phyloP scores from a whole-genome alignment of 1,284 basidiomycete species.

The Hemileia vastatrix region DNA sequence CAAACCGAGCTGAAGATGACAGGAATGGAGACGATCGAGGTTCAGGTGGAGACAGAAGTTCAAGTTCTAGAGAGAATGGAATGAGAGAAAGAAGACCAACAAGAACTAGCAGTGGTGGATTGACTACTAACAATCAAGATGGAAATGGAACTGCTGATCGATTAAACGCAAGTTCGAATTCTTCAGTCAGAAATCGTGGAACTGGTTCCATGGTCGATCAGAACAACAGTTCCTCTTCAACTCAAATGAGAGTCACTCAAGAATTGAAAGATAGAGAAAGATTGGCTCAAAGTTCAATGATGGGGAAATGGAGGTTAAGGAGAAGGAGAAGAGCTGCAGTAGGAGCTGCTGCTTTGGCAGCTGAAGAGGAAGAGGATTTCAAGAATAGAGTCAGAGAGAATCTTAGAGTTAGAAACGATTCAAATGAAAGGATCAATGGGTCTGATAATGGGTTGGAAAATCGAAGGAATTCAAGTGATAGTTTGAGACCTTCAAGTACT shows the following conservation, averaged over 20 bases:
- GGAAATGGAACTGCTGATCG: no score
- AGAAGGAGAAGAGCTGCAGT: background rate
- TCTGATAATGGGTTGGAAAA: background rate
- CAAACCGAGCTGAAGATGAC: background rate
- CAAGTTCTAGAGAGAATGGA: background rate
- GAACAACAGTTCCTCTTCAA: background rate
- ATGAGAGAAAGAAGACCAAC: background rate
- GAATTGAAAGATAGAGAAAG: background rate
- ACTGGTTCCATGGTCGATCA: background rate
- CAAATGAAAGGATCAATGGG: background rate
- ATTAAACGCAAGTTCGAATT: background rate
- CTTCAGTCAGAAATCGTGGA: background rate
- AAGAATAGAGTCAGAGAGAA: background rate
- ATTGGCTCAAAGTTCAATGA: background rate
- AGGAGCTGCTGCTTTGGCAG: background rate
- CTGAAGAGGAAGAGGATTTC: background rate
- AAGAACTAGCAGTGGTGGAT: no score
- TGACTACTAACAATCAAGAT: no score
- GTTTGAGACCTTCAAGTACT: background rate
- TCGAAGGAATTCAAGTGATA: background rate
- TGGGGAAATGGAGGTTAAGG: background rate
- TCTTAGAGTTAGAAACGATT: background rate
- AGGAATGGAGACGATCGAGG: slow-evolving; percentile 6
- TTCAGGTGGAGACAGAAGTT: background rate
- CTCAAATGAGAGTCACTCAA: background rate